A percentile compares a stretch with the other conserved stretches of the same genome.
phyloP scores from a whole-genome alignment of 1,139 yeast species.

The Meyerozyma athensensis region DNA sequence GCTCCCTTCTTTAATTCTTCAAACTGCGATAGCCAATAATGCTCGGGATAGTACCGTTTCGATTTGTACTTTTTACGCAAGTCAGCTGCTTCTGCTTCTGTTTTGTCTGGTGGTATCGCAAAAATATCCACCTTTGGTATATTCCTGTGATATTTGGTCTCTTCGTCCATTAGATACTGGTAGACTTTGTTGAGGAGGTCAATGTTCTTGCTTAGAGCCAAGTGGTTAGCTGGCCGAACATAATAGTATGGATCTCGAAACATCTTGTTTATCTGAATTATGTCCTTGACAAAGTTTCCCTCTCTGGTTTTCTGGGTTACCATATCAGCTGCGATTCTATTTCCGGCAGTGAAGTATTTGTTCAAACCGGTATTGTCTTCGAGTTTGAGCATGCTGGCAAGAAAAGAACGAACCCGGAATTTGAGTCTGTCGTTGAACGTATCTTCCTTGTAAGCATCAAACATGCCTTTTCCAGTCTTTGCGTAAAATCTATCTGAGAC shows the following conservation, averaged over 20 bases:
- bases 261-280: slow-evolving; percentile 26
- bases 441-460: slow-evolving; percentile 33
- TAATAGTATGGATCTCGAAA: slow-evolving; percentile 35
- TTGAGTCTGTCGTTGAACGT: slow-evolving; percentile 37
- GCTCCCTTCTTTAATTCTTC: slow-evolving; percentile 13
- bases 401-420: slow-evolving; percentile 31
- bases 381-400: slow-evolving; percentile 30
- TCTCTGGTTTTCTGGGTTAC: slow-evolving; percentile 17
- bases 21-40: slow-evolving; percentile 32
- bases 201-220: slow-evolving; percentile 19
- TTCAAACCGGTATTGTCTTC: slow-evolving; percentile 47
- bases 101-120: slow-evolving; percentile 12
- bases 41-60: slow-evolving; percentile 31
- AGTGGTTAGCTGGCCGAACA: slow-evolving; percentile 20
- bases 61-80: slow-evolving; percentile 20
- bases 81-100: slow-evolving; percentile 16
- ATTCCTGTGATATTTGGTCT: slow-evolving; percentile 16
- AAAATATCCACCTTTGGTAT: slow-evolving; percentile 17
- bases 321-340: slow-evolving; percentile 16
- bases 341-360: slow-evolving; percentile 33
- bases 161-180: slow-evolving; percentile 29
- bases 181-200: slow-evolving; percentile 24
- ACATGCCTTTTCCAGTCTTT: slow-evolving; percentile 17
- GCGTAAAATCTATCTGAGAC: slow-evolving; percentile 28
- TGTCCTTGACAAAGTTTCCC: slow-evolving; percentile 29